Evolutionary conservation across 1,284 basidiomycete genomes (phyloP).

Genomic region (Amylostereum areolatum): DNA sequence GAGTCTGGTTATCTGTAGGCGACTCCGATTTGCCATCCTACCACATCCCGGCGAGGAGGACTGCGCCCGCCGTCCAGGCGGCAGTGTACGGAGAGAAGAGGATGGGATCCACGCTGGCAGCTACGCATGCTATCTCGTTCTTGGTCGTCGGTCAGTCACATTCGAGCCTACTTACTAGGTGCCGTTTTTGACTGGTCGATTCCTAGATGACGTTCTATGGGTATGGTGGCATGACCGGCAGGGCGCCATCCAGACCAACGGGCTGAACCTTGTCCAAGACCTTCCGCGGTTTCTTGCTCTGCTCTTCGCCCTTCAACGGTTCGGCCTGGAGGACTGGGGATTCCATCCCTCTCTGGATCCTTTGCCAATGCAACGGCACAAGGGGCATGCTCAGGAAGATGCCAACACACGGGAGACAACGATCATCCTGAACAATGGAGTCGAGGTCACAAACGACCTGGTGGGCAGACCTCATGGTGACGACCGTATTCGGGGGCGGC

Average conservation of each 20-base stretch:
- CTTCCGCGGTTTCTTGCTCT: conserved; percentile 26
- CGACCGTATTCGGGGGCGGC: too few relatives aligned
- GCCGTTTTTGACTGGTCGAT: not conserved
- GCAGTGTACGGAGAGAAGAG: not conserved
- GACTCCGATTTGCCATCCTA: too few relatives aligned
- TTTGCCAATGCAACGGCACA: too few relatives aligned
- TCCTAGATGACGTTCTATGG: conserved; percentile 15
- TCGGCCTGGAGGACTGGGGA: not conserved
- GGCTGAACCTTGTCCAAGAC: conserved; percentile 21
- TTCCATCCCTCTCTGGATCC: not conserved
- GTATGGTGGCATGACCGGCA: conserved; percentile 23
- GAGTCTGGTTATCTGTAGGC: too few relatives aligned
- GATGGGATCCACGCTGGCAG: not conserved
- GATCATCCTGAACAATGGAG: too few relatives aligned
- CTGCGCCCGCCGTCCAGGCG: not conserved
- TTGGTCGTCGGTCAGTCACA: not conserved
- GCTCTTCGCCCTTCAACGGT: conserved; percentile 13
- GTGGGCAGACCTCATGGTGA: too few relatives aligned
- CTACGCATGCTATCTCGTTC: not conserved
- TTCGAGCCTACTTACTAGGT: not conserved
- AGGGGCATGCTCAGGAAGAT: not conserved
- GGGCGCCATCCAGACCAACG: conserved; percentile 20
- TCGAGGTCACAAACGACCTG: too few relatives aligned
- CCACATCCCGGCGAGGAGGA: not conserved
- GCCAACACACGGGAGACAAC: not conserved